Base-by-base conservation (phyloP, 805 yeast genomes). In the Monosporozyma solicola region DNA sequence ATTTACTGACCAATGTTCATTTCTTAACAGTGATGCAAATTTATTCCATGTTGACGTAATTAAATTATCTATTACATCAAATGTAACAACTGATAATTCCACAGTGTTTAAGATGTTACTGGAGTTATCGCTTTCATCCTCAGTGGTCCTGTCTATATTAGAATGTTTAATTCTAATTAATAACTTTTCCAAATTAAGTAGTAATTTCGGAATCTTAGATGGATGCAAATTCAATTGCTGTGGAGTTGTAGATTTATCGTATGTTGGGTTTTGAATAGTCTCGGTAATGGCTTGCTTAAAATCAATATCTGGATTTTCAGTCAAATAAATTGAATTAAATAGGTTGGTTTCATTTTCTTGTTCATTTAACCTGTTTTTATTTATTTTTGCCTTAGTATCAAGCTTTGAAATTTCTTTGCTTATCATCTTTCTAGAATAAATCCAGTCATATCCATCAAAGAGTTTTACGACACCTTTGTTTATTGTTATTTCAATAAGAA, bases 381-480 rank as follows among this genome's bases (percentile, higher is more conserved):
- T n/a, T 8, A 29, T n/a, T n/a, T n/a, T 15, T 29, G 10, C 22
- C 15, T 44, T 9, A 5, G 32, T 33, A 20, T 41, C 41, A 20
- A 41, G 78, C 10, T 78, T 70, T 51, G 77, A 78, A 0, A 91
- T 83, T 0, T 87, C 85, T n/a, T 76, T 78, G 10, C 74, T 72
- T 31, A 94, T 83, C 0, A 83, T 74, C 25, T 73, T 74, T 53
- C 95, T 76, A 0, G 98, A 89, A 45, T 80, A 79, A 52, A 78
- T 78, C 95, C 97, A 90, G 61, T 94, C 98, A 63, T 84, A 94
- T 0, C 99, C 99, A 70, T 94, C 99, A 65, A 79, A 83, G 20
- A 92, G 68, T 50, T 74, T 78, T 2, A 85, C 60, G 1, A 61
- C 63, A 0, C 73, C 67, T 48, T 74, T 75, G 9, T 31, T 48